Percentiles rank a stretch among this genome's conserved stretches.
Conservation (phyloP, 2,329 filamentous ascomycete genomes). For the Aschersonia sp. region DNA sequence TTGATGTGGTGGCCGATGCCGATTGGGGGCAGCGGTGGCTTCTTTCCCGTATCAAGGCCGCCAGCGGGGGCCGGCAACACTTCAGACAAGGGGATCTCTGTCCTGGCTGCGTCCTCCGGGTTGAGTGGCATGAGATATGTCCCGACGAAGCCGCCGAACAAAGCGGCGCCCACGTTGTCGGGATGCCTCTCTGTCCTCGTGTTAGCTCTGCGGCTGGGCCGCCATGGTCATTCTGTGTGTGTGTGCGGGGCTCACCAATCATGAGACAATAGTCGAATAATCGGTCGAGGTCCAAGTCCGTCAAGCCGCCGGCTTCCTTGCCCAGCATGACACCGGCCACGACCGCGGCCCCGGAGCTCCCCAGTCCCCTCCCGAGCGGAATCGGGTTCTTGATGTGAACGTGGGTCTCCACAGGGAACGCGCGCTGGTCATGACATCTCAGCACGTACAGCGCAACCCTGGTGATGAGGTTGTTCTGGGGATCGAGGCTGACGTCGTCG, state of each 20-base stretch:
- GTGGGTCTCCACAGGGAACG: constrained; percentile 73
- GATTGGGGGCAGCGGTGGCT: constrained; percentile 74
- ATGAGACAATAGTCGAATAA: constrained; percentile 94
- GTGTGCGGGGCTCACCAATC: constrained; percentile 48
- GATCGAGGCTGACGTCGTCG: constrained; percentile 64
- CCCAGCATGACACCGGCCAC: constrained; percentile 89
- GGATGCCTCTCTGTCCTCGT: constrained; percentile 59
- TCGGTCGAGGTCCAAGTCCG: constrained; percentile 58
- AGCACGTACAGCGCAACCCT: constrained; percentile 89
- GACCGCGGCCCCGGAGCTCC: constrained; percentile 90
- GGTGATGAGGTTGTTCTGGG: constrained; percentile 84
- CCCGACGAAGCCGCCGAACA: constrained; percentile 93
- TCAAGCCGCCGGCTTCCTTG: constrained; percentile 72
- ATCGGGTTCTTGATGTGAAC: constrained; percentile 95
- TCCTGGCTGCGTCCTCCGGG: constrained; percentile 76
- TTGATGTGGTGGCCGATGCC: constrained; percentile 95
- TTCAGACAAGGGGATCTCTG: constrained; percentile 87
- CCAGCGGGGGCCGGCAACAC: constrained; percentile 83
- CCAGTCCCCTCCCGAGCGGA: constrained; percentile 78
- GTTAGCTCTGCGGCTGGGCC: not conserved
- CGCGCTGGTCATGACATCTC: constrained; percentile 74
- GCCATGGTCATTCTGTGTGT: not conserved
- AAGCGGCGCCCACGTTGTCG: constrained; percentile 85
- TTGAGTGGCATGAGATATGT: constrained; percentile 89
- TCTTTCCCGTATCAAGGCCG: constrained; percentile 76